Evolutionary conservation across 305 asterid genomes (phyloP).

Genomic region (Andrographis paniculata): DNA sequence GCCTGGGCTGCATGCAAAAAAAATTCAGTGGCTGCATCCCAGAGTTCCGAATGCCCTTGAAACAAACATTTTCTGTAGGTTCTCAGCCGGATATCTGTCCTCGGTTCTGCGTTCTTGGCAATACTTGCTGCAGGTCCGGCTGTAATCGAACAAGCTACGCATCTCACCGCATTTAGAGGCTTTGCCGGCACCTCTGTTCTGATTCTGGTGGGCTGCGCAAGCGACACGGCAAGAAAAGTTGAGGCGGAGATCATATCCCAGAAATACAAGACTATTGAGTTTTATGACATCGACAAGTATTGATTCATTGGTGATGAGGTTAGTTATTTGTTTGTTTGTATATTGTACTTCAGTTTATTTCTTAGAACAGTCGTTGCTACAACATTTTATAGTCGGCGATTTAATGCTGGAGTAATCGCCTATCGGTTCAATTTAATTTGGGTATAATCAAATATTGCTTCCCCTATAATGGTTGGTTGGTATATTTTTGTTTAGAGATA

Average conservation of each 20-base stretch:
- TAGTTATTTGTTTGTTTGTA: no score
- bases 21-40: no score
- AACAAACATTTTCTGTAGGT: conserved; percentile 30
- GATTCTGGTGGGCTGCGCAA: conserved; percentile 92
- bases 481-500: no score
- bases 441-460: no score
- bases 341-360: no score
- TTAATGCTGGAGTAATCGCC: no score
- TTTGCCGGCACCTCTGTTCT: conserved; percentile 92
- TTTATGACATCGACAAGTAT: conserved; percentile 40
- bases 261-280: conserved; percentile 78
- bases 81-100: conserved; percentile 86
- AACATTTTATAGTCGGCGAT: no score
- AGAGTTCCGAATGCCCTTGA: no score
- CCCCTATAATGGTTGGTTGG: no score
- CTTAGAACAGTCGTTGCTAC: no score
- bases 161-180: conserved; percentile 85
- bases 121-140: conserved; percentile 92
- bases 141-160: conserved; percentile 81
- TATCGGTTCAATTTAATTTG: no score
- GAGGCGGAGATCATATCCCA: conserved; percentile 91
- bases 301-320: conserved; percentile 19
- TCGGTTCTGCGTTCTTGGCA: conserved; percentile 79
- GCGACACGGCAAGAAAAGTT: conserved; percentile 91
- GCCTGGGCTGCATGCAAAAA: no score